These are phyloP conservation scores for Pseudisothecium myosuroides DNA, from an alignment of 225 moss, liverwort and hornwort species.

Conservation along the genomic window DNA sequence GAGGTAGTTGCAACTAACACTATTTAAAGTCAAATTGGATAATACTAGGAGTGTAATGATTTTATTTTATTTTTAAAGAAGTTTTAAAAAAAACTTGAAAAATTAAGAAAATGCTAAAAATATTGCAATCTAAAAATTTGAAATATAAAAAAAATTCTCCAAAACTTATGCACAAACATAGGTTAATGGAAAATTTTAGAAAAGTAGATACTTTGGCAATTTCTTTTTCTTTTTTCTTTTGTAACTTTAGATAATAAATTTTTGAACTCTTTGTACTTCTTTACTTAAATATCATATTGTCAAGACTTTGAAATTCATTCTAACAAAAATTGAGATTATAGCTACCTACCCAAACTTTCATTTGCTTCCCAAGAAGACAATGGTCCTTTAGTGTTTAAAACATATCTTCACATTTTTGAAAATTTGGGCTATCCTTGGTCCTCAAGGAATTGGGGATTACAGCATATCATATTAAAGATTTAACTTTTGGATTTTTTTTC, in stretches of 20 bases:
- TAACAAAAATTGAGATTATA: background rate
- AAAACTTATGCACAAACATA: background rate
- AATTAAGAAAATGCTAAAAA: no score
- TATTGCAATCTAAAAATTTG: no score
- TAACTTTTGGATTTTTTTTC: no score
- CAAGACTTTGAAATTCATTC: background rate
- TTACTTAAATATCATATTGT: background rate
- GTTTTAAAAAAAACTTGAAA: no score
- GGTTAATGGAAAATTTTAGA: background rate
- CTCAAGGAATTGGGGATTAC: background rate
- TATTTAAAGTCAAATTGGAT: background rate
- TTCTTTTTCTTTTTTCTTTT: background rate
- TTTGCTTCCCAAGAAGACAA: fast-evolving
- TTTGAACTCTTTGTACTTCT: background rate
- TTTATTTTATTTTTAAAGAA: background rate
- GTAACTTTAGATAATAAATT: background rate
- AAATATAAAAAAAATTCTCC: background rate
- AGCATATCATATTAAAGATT: background rate
- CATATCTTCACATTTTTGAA: background rate
- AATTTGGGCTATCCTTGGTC: background rate
- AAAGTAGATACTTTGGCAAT: background rate
- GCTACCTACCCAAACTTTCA: background rate
- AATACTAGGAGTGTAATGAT: background rate
- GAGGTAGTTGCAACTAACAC: background rate
- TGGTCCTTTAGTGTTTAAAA: background rate